These are phyloP conservation scores for Phytophthora litchii DNA, from an alignment of 352 stramenopile genomes.

Conservation along the genomic window DNA sequence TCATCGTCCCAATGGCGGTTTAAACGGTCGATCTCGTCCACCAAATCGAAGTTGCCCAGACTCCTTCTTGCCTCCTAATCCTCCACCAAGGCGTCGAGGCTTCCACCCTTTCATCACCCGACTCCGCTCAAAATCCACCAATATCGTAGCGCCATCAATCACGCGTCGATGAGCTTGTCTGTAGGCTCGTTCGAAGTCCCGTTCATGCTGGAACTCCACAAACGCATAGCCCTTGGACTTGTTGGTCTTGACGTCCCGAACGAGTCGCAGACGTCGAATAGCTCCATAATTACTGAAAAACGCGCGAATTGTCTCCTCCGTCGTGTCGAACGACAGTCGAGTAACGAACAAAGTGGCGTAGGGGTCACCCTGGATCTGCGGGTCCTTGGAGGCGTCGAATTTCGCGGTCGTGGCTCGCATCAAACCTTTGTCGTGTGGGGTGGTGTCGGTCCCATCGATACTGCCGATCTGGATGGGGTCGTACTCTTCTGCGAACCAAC, in stretches of 20 bases:
- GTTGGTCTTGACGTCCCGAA: slow-evolving; percentile 66
- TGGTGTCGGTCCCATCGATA: slow-evolving; percentile 72
- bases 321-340: slow-evolving; percentile 62
- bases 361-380: slow-evolving; percentile 67
- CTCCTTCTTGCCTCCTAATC: slow-evolving; percentile 79
- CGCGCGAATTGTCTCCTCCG: slow-evolving; percentile 46
- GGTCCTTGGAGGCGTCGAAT: slow-evolving; percentile 64
- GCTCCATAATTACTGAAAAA: slow-evolving; percentile 59
- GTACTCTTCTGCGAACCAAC: slow-evolving; percentile 78
- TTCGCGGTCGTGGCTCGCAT: slow-evolving; percentile 45
- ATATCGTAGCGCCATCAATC: slow-evolving; percentile 64
- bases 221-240: slow-evolving; percentile 83
- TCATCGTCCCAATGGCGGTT: slow-evolving; percentile 31
- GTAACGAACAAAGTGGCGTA: slow-evolving; percentile 77
- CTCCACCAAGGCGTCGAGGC: slow-evolving; percentile 74
- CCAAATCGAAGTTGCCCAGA: slow-evolving; percentile 86
- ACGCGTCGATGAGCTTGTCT: slow-evolving; percentile 50
- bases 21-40: slow-evolving; percentile 76
- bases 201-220: slow-evolving; percentile 67
- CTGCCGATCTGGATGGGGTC: slow-evolving; percentile 67
- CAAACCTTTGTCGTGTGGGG: slow-evolving; percentile 70
- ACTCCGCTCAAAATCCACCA: slow-evolving; percentile 82
- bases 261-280: slow-evolving; percentile 60
- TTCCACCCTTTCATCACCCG: slow-evolving; percentile 87
- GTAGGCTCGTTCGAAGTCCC: slow-evolving; percentile 66